Base-by-base conservation (phyloP, 2,329 filamentous ascomycete genomes). In the Cladophialophora psammophila region DNA sequence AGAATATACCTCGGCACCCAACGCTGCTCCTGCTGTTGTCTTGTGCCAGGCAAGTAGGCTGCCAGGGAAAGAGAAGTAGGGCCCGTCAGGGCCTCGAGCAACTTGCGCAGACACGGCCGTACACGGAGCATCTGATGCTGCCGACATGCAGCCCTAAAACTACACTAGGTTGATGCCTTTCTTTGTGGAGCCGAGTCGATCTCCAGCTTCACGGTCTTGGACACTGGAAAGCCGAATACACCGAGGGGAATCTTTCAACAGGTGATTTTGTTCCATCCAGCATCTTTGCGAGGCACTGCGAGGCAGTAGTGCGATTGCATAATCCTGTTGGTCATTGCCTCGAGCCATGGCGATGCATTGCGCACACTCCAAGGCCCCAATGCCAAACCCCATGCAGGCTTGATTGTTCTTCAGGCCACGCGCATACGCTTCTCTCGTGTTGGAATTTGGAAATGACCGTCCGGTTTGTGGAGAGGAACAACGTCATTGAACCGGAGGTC, bases 401-500 rank as follows among this genome's bases (percentile, higher is more conserved):
- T 54, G 52, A 54, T 54, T 35, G 12, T 54, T 34, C 52, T 34
- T 35, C 52, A 55, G 15, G 34, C 8, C 13, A 42, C 40, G n/a
- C 40, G 40, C 40, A 42, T 50, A 26, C 45, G 45, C 45, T 3
- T 20, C 12, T 26, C 45, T 50, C 45, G 45, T 50, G 18, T 50
- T 20, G 45, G 45, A 50, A 26, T 50, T 50, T 50, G 45, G 18
- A 50, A 50, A 26, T 9, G 18, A 26, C 3, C 20, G 7, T 26
- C 5, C 18, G 2, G 45, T 50, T 26, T 50, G 45, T 20, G 45
- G 45, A 50, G 45, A 50, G 20, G 20, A n/a, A n/a, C 13, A 42
- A 42, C 40, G 40, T 42, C 40, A 42, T 42, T 4, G 40, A 42
- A n/a, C 40, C 15, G 40, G 40, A 42, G 40, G 40, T 13, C 40